These are phyloP conservation scores for Haplosporangium gracile DNA, from an alignment of 192 early-diverging fungal species.

Conservation along the genomic window DNA sequence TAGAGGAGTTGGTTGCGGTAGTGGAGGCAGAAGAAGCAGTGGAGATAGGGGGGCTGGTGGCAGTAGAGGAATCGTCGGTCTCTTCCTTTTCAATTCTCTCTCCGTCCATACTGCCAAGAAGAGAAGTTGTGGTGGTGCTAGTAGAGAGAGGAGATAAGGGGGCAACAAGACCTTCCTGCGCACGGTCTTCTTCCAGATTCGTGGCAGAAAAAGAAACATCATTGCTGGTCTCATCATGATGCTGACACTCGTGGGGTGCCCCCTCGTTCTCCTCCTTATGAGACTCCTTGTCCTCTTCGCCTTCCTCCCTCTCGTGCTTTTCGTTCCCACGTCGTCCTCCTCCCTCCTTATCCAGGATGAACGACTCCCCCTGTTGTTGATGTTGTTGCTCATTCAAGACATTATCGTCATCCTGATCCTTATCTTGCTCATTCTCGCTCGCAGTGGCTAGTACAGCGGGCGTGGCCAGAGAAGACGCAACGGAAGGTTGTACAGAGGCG, in stretches of 20 bases:
- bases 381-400: background rate
- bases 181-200: slow-evolving; percentile 25
- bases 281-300: background rate
- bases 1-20: background rate
- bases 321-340: background rate
- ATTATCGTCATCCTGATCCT: slow-evolving; percentile 17
- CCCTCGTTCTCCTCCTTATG: background rate
- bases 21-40: background rate
- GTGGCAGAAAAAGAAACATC: background rate
- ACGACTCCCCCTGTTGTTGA: background rate
- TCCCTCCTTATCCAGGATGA: background rate
- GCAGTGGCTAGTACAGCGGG: too few species aligned
- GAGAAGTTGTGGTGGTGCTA: background rate
- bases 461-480: background rate
- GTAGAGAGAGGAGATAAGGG: background rate
- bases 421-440: slow-evolving; percentile 18
- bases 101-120: slow-evolving; percentile 5
- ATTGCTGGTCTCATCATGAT: background rate
- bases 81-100: slow-evolving; percentile 34
- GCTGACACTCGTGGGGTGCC: background rate
- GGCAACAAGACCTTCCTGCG: slow-evolving; percentile 1
- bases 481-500: background rate
- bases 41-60: background rate
- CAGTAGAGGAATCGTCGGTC: background rate
- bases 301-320: background rate